Evolutionary conservation across 1,284 basidiomycete species (phyloP), one percentile per base, ranked within the genome.

Genomic region (Pisolithus thermaeus): DNA sequence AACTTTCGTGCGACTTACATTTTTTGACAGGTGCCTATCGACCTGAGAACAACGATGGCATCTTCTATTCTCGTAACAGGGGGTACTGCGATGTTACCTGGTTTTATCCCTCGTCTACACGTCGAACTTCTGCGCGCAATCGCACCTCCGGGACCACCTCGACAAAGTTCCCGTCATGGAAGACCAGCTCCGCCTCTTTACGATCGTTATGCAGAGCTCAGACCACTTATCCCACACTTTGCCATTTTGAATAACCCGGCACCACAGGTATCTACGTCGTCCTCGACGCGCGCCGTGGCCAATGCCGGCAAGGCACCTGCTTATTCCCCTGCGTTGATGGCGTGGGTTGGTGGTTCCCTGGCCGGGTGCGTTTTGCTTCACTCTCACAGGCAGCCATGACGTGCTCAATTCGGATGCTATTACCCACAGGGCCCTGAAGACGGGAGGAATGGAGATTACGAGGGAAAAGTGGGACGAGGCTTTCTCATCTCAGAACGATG

Each of bases 311-410:
- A 81, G 59, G 90, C 90, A 1, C 94, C 93, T 0, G 87, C 90
- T 0, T 96, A 93, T 70, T 73, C 84, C 6, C 86, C 92, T 2
- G 81, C 83, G 1, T 75, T 83, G 35, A 75, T 94, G 67, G 78
- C 87, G 0, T 97, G 94, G 93, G 83, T 97, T n/a, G 94, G 94
- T 3, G 94, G 91, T 0, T 93, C 90, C 35, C 69, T 97, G 14
- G 90, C 92, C 3, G 95, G 94, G 87, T 92, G 67, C 59, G 84
- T 73, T 44, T 3, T 22, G 32, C 40, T 16, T 37, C 35, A 8
- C 46, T 6, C 30, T 20, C 12, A 16, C n/a, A 14, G n/a, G 5
- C 35, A 23, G 12, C 43, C 39, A 42, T 50, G 11, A 43, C 7
- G 36, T 44, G 39, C 27, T 43, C 14, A 43, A 30, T 5, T 16